Conservation (phyloP, 2,329 filamentous ascomycete species). For the Botrytis porri region DNA sequence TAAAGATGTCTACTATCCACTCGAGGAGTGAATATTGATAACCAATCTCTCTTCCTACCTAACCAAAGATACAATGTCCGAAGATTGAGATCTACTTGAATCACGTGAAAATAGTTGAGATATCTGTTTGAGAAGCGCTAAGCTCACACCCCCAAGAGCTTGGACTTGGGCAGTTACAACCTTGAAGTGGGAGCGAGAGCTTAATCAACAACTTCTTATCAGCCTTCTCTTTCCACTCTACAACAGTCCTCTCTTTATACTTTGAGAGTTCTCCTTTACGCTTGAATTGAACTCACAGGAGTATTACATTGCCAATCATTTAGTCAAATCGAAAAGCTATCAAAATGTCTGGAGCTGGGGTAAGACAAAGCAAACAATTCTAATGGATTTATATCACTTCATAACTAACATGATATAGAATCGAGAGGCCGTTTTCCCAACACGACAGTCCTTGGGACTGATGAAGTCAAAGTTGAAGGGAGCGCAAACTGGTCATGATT, state of each 20-base stretch:
- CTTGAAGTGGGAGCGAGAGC: conserved; percentile 20
- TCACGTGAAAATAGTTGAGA: conserved; percentile 12
- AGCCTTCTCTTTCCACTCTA: conserved; percentile 2
- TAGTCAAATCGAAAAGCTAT: conserved; percentile 3
- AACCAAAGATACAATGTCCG: neutral
- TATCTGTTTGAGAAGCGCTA: neutral
- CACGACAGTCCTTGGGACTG: conserved; percentile 89
- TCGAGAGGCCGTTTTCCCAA: conserved; percentile 95
- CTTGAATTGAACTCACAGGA: neutral
- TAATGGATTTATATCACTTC: conserved; percentile 15
- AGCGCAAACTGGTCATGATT: conserved; percentile 83
- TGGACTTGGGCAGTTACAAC: conserved; percentile 17
- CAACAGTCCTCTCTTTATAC: neutral
- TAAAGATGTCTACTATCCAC: neutral
- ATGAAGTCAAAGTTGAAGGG: conserved; percentile 99
- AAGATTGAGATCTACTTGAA: neutral
- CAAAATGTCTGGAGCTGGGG: conserved; percentile 54
- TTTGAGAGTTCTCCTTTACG: neutral
- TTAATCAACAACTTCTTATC: conserved; percentile 21
- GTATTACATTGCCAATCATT: neutral
- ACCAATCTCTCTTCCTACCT: neutral
- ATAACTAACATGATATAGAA: conserved; percentile 56
- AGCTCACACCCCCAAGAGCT: conserved; percentile 13
- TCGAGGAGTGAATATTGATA: neutral
- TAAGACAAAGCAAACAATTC: conserved; percentile 34